Evolutionary conservation across 441 rosid species (phyloP), one percentile per base, ranked within the genome.

Genomic region (Raphanus hybrid): DNA sequence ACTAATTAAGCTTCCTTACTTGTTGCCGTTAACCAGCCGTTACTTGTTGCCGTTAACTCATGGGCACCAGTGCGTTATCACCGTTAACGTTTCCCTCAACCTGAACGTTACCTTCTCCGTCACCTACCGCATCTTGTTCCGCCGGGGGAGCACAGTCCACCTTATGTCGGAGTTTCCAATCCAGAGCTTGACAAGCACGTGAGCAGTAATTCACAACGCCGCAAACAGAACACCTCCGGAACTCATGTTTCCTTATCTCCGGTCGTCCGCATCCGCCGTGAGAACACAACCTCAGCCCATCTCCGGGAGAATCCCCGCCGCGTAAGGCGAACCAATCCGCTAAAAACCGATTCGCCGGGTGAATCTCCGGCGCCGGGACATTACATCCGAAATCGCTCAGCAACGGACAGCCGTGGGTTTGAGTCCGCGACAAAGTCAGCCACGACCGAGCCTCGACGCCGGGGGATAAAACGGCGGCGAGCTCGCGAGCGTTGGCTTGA

Each of bases 121-220:
- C 90, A 18, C 64, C 91, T 6, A 66, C 90, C 1, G 64, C 88
- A 0, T 84, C 87, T 3, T 87, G 85, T 79, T 89, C 94, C 12
- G 83, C 88, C 26, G 96, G 95, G 2, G 74, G 95, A 3, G 74
- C 80, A 70, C 98, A 94, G 65, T 89, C 91, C 59, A 83, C 88
- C 71, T 92, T 94, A 68, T 94, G 98, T 10, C 96, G 85, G 34
- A 89, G 84, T 80, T 94, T 94, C 98, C 98, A 94, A 69, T 94
- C 98, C 3, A 94, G 89, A 55, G 98, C 97, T 27, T 94, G 98
- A 68, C 98, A 94, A 3, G 97, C 98, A 74, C 98, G 95, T 48
- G 98, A 94, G 8, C 98, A 94, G 64, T 94, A 94, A 79, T 92
- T 92, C 57, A 94, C 98, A 0, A 86, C 90, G 2, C 98, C 97